A percentile compares a stretch with the other conserved stretches of the same genome.
Conservation (phyloP, 2,329 filamentous ascomycete genomes). For the Fusarium piperis region DNA sequence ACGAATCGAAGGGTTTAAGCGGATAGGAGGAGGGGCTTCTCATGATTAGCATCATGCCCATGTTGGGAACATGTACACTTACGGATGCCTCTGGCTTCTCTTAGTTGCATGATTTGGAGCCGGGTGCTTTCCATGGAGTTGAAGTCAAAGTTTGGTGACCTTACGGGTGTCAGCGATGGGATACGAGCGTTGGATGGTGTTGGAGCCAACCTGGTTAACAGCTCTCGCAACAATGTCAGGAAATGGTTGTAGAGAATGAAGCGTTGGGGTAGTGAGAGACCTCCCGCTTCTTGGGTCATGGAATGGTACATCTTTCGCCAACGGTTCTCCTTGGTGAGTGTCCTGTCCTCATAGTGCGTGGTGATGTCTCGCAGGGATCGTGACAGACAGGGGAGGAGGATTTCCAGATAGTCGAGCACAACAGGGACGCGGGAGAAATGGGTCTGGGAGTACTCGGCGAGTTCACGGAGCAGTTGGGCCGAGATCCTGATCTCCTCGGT, state of each 20-base stretch:
- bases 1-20: constrained; percentile 47
- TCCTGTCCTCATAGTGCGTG: constrained; percentile 60
- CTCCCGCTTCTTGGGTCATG: constrained; percentile 63
- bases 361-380: constrained; percentile 64
- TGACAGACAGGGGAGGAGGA: constrained; percentile 65
- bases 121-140: constrained; percentile 62
- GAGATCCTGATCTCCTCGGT: constrained; percentile 58
- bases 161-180: constrained; percentile 34
- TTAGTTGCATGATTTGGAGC: constrained; percentile 59
- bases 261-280: constrained; percentile 60
- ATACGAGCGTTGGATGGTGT: neutral
- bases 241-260: constrained; percentile 68
- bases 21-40: constrained; percentile 49
- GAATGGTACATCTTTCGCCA: constrained; percentile 69
- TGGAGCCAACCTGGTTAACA: constrained; percentile 60
- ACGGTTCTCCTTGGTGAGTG: constrained; percentile 57
- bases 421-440: constrained; percentile 60
- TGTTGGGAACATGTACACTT: constrained; percentile 34
- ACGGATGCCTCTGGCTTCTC: constrained; percentile 65
- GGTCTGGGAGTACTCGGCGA: constrained; percentile 64
- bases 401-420: constrained; percentile 64
- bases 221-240: constrained; percentile 57
- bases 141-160: constrained; percentile 63
- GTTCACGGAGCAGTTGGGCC: constrained; percentile 59
- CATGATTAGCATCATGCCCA: constrained; percentile 11